Conservation (phyloP, 2,329 filamentous ascomycete genomes). For the Mollisiaceae sp. region DNA sequence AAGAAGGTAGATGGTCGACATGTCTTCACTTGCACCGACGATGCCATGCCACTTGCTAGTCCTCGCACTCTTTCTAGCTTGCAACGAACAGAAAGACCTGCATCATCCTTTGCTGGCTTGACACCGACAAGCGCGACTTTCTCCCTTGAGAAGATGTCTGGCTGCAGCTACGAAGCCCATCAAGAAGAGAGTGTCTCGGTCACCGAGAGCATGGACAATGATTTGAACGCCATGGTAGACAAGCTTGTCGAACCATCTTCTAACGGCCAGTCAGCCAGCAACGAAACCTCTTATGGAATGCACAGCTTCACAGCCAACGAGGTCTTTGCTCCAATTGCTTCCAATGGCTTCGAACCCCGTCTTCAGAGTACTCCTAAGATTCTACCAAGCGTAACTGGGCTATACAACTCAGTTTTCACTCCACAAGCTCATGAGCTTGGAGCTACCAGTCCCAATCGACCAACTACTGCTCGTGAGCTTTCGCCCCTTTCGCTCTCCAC, state of each 20-base stretch:
- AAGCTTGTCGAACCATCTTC: slow-evolving; percentile 50
- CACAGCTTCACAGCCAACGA: slow-evolving; percentile 51
- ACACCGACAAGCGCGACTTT: not conserved
- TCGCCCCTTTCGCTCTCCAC: slow-evolving; percentile 42
- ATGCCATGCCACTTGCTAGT: slow-evolving; percentile 54
- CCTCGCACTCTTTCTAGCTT: not conserved
- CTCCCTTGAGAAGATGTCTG: slow-evolving; percentile 9
- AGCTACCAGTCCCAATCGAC: slow-evolving; percentile 45
- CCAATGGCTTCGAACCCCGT: slow-evolving; percentile 43
- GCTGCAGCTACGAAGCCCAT: not conserved
- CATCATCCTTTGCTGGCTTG: not conserved
- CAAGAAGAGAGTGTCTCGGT: slow-evolving; percentile 23
- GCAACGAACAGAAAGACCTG: not conserved
- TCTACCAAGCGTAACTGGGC: slow-evolving; percentile 47
- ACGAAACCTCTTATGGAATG: slow-evolving; percentile 61
- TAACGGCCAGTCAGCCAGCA: slow-evolving; percentile 43
- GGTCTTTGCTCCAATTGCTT: slow-evolving; percentile 48
- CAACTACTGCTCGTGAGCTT: slow-evolving; percentile 38
- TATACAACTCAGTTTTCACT: slow-evolving; percentile 52
- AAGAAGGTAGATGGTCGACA: slow-evolving; percentile 45
- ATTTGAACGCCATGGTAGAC: slow-evolving; percentile 63
- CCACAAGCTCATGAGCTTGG: slow-evolving; percentile 48
- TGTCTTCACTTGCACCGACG: slow-evolving; percentile 57
- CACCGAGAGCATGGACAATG: slow-evolving; percentile 47
- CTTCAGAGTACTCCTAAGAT: slow-evolving; percentile 40